A percentile compares a stretch with the other conserved stretches of the same genome.
phyloP scores from a whole-genome alignment of 139 green algal genomes.

The Tetratostichococcus sp. region DNA sequence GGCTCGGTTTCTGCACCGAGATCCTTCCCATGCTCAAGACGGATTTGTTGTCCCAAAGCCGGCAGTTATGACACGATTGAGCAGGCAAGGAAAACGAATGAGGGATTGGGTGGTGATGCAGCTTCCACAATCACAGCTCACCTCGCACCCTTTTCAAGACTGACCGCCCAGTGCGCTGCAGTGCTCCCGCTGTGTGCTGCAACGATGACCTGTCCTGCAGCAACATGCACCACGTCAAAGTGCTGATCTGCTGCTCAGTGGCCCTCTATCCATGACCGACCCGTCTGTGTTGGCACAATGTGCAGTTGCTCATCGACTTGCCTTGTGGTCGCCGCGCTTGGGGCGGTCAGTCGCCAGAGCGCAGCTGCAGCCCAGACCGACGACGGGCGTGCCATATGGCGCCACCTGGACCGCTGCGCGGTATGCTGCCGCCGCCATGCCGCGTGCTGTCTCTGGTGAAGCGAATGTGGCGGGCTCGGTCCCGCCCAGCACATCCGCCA shows the following conservation, averaged over 20 bases:
- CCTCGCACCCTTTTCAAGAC: constrained; percentile 46
- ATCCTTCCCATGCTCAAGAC: too few species aligned
- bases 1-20: constrained; percentile 20
- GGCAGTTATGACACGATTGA: too few species aligned
- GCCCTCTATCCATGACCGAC: too few species aligned
- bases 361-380: constrained; percentile 69
- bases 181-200: constrained; percentile 33
- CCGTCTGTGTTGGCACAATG: too few species aligned
- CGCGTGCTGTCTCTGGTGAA: constrained; percentile 35
- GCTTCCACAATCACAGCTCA: too few species aligned
- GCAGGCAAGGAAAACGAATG: too few species aligned
- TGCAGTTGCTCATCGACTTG: too few species aligned
- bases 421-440: constrained; percentile 67
- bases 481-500: constrained; percentile 48
- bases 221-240: background rate
- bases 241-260: background rate
- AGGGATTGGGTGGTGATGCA: too few species aligned
- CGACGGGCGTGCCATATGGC: constrained; percentile 42
- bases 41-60: too few species aligned
- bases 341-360: constrained; percentile 58
- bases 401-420: constrained; percentile 48
- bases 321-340: constrained; percentile 68
- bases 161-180: background rate
- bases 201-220: constrained; percentile 39
- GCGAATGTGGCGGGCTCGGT: constrained; percentile 46